Evolutionary conservation across 2,329 filamentous ascomycete genomes (phyloP).

Genomic region (Talaromyces piceae): DNA sequence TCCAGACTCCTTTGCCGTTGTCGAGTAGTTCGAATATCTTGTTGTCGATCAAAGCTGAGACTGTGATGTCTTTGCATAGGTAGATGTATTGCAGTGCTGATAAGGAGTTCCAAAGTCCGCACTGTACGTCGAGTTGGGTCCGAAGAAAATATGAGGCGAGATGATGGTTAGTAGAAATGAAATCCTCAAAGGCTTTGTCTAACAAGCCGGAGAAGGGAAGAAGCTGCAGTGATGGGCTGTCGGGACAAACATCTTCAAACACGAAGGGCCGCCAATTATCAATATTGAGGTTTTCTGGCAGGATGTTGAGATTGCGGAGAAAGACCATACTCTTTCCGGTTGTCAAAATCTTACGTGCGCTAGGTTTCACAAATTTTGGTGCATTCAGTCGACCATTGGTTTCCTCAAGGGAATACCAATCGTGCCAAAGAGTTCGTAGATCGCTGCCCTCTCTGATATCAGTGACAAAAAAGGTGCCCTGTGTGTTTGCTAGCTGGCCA

Average conservation of each 20-base stretch:
- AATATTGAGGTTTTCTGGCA: conserved; percentile 17
- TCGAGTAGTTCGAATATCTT: conserved; percentile 72
- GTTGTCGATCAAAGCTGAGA: conserved; percentile 58
- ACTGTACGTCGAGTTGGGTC: conserved; percentile 59
- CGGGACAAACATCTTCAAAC: conserved; percentile 29
- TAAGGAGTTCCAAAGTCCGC: conserved; percentile 59
- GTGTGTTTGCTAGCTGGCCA: conserved; percentile 58
- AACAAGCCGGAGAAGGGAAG: conserved; percentile 59
- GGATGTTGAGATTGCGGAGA: conserved; percentile 59
- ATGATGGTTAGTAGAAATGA: conserved; percentile 68
- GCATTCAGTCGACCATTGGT: conserved; percentile 55
- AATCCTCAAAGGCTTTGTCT: conserved; percentile 60
- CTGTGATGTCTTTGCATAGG: conserved; percentile 65
- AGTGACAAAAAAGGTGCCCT: conserved; percentile 69
- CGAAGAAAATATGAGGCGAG: conserved; percentile 61
- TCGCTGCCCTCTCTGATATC: conserved; percentile 50
- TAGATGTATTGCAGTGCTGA: conserved; percentile 65
- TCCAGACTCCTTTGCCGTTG: conserved; percentile 54
- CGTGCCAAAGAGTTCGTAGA: conserved; percentile 64
- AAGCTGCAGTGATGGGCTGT: conserved; percentile 25
- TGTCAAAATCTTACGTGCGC: conserved; percentile 67
- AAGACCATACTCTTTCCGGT: conserved; percentile 85
- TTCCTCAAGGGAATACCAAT: conserved; percentile 60
- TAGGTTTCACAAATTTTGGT: conserved; percentile 66
- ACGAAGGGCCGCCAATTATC: conserved; percentile 30